These are phyloP conservation scores for Paramecium biaurelia DNA, from an alignment of 73 alveolate genomes.

Conservation along the genomic window DNA sequence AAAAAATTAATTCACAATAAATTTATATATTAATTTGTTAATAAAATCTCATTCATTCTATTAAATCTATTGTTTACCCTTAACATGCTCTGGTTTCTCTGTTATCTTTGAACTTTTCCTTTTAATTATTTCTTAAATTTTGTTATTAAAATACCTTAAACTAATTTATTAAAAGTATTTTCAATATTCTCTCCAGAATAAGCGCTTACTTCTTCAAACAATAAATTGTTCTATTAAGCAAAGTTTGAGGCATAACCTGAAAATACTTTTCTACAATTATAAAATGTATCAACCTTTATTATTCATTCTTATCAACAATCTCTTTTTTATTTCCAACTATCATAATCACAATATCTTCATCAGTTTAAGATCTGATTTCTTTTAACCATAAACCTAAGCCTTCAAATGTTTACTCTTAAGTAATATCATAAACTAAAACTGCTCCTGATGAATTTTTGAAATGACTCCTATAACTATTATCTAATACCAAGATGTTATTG, in stretches of 20 bases:
- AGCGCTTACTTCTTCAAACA: not conserved
- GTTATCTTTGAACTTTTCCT: not conserved
- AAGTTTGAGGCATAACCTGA: not conserved
- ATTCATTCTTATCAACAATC: conserved; percentile 42
- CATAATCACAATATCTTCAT: not conserved
- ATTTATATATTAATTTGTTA: not conserved
- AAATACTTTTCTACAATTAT: not conserved
- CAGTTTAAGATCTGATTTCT: conserved; percentile 64
- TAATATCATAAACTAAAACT: conserved; percentile 67
- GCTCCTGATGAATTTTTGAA: conserved; percentile 73
- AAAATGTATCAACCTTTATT: not conserved
- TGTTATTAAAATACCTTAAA: not conserved
- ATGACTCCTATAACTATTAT: conserved; percentile 36
- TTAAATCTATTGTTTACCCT: not conserved
- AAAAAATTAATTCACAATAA: not conserved
- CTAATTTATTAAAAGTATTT: not conserved
- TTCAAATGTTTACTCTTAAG: conserved; percentile 61
- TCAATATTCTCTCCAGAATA: not conserved
- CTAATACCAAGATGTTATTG: conserved; percentile 35
- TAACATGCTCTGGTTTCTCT: not conserved
- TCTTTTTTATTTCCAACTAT: conserved; percentile 67
- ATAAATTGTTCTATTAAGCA: not conserved
- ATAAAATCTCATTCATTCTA: not conserved
- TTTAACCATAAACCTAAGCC: conserved; percentile 66
- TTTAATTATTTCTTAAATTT: not conserved